phyloP scores from a whole-genome alignment of 1,284 basidiomycete species.

The Ustilago nuda region DNA sequence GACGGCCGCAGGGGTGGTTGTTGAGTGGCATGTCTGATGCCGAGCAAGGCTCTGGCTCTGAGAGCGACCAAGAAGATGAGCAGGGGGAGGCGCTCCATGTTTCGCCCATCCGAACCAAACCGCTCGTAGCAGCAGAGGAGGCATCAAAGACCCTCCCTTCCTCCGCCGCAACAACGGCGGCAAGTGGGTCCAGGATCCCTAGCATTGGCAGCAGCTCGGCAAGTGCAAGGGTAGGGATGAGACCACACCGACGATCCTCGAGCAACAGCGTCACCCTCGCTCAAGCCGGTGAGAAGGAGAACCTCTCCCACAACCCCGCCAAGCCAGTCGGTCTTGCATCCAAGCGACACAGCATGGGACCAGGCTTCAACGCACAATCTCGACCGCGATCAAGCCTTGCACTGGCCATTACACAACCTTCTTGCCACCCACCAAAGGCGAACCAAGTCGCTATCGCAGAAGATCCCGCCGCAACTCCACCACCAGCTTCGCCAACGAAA shows the following conservation, averaged over 20 bases:
- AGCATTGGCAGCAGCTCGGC: constrained; percentile 20
- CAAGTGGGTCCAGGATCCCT: constrained; percentile 22
- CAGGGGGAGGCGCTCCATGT: constrained; percentile 35
- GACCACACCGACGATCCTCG: constrained; percentile 12
- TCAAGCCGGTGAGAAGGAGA: constrained; percentile 27
- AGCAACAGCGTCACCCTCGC: constrained; percentile 10
- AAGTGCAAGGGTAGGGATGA: background rate
- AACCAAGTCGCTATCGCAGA: background rate
- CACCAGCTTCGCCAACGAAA: constrained; percentile 15
- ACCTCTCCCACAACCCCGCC: constrained; percentile 8
- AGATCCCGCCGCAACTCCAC: background rate
- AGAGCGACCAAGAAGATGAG: background rate
- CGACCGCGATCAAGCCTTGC: constrained; percentile 30
- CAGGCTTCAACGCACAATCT: background rate
- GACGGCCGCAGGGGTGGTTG: constrained; percentile 6
- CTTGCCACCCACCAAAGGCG: constrained; percentile 3
- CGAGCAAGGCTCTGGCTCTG: background rate
- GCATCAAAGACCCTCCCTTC: constrained; percentile 1
- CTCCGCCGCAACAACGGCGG: background rate
- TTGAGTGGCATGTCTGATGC: background rate
- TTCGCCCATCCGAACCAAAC: constrained; percentile 31
- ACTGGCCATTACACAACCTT: constrained; percentile 20
- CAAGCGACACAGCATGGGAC: constrained; percentile 22
- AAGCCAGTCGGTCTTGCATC: background rate
- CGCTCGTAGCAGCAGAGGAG: background rate